These are phyloP conservation scores for Epithemia pelagica DNA, from an alignment of 108 stramenopile species.

Conservation along the genomic window DNA sequence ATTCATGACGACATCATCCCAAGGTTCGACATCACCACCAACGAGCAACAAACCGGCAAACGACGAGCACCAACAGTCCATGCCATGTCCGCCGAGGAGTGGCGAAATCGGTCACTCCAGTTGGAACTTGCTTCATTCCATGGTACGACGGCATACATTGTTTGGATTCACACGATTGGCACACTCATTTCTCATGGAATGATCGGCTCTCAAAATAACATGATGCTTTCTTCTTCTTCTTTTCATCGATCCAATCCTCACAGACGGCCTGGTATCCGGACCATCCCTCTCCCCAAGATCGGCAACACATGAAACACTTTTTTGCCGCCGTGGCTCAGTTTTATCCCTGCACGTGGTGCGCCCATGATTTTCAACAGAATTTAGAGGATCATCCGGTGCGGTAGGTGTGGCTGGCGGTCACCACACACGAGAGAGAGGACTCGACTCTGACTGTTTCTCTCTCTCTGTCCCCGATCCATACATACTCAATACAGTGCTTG, in stretches of 20 bases:
- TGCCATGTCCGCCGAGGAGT: slow-evolving; percentile 64
- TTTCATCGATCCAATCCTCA: no score
- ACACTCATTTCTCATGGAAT: background rate
- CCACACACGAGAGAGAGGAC: no score
- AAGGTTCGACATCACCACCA: no score
- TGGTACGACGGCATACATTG: slow-evolving; percentile 34
- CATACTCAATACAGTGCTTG: no score
- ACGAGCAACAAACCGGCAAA: no score
- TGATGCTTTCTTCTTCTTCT: no score
- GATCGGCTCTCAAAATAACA: slow-evolving; percentile 3
- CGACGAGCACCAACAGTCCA: no score
- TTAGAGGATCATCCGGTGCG: slow-evolving; percentile 49
- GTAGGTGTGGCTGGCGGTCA: no score
- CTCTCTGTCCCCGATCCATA: no score
- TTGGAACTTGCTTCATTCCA: slow-evolving; percentile 76
- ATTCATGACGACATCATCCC: slow-evolving; percentile 23
- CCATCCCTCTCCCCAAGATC: slow-evolving; percentile 51
- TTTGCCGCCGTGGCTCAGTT: slow-evolving; percentile 61
- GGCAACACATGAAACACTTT: slow-evolving; percentile 51
- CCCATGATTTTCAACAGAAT: slow-evolving; percentile 68
- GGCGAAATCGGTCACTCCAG: slow-evolving; percentile 60
- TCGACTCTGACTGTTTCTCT: no score
- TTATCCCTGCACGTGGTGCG: slow-evolving; percentile 84
- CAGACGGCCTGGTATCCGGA: slow-evolving; percentile 85
- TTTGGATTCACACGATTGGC: background rate